Evolutionary conservation across 2,329 filamentous ascomycete species (phyloP).

Genomic region (Exophiala sp.): DNA sequence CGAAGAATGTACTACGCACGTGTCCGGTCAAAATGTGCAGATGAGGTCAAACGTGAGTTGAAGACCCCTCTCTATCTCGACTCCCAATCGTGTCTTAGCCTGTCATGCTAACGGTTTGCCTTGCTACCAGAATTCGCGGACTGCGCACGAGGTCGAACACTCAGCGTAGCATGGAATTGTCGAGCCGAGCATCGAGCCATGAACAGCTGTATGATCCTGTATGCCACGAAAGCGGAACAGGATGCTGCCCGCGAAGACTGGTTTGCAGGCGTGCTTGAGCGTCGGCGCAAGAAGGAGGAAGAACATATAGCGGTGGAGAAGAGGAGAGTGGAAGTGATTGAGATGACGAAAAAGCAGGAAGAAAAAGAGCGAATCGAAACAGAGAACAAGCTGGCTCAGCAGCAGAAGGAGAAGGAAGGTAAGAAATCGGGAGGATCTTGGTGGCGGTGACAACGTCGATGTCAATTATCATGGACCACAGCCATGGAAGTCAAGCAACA

Average conservation of each 20-base stretch:
- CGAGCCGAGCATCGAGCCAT: slow-evolving; percentile 74
- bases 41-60: slow-evolving; percentile 69
- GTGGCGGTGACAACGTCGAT: slow-evolving; percentile 11
- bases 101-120: neutral
- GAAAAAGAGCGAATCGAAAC: slow-evolving; percentile 23
- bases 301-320: slow-evolving; percentile 40
- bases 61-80: neutral
- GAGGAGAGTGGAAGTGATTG: slow-evolving; percentile 40
- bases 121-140: slow-evolving; percentile 72
- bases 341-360: slow-evolving; percentile 25
- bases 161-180: slow-evolving; percentile 85
- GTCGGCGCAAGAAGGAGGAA: slow-evolving; percentile 65
- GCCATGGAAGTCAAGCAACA: neutral
- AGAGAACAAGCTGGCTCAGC: slow-evolving; percentile 12
- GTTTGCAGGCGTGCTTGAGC: slow-evolving; percentile 74
- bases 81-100: neutral
- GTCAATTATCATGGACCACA: neutral
- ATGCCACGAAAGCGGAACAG: slow-evolving; percentile 79
- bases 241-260: slow-evolving; percentile 90
- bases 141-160: slow-evolving; percentile 80
- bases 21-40: slow-evolving; percentile 70
- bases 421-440: slow-evolving; percentile 11
- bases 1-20: slow-evolving; percentile 76
- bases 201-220: slow-evolving; percentile 94
- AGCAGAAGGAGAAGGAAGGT: slow-evolving; percentile 12